Evolutionary conservation across 441 rosid genomes (phyloP), one percentile per base, ranked within the genome.

Genomic region (Bruguiera hainesii): DNA sequence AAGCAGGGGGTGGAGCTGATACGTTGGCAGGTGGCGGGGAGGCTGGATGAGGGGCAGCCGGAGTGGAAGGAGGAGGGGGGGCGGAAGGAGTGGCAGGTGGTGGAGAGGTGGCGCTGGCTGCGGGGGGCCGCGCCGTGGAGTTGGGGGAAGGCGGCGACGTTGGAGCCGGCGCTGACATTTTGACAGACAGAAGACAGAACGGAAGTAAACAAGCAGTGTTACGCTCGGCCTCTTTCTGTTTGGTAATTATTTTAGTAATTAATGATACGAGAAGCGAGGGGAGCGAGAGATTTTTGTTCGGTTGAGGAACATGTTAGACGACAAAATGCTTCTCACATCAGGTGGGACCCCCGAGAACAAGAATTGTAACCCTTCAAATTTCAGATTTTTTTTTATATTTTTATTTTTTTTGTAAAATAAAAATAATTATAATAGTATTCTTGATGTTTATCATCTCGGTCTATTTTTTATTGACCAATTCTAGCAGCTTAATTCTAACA

Each of bases 81-180:
- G 83, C 80, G 6, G 86, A 49, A 10, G 72, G 67, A 1, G 81
- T 61, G 19, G 73, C 35, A 9, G 78, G 52, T 0, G 82, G 83
- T 7, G 74, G 81, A 33, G 64, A 0, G 78, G 65, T 11, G 83
- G 82, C 9, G 82, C 46, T 16, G 80, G 51, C 20, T 11, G 92
- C 74, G 18, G 94, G 79, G 72, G 89, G 68, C 2, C 64, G 63
- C 74, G 67, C 56, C 0, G 78, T 52, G 13, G 81, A 0, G 56
- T 70, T 49, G 6, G 85, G 20, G 10, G 94, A 79, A 19, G 89
- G 75, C 10, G 91, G 79, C 19, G 93, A 51, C 11, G 77, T 62
- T 15, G 58, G 88, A 21, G 46, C 65, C 5, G 96, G 84, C 79
- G 90, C 80, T 52, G 84, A 37, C 82, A 67, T 75, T 75, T 71